Conservation (phyloP, 495 filamentous ascomycete species). For the Penicillium pancosmium region DNA sequence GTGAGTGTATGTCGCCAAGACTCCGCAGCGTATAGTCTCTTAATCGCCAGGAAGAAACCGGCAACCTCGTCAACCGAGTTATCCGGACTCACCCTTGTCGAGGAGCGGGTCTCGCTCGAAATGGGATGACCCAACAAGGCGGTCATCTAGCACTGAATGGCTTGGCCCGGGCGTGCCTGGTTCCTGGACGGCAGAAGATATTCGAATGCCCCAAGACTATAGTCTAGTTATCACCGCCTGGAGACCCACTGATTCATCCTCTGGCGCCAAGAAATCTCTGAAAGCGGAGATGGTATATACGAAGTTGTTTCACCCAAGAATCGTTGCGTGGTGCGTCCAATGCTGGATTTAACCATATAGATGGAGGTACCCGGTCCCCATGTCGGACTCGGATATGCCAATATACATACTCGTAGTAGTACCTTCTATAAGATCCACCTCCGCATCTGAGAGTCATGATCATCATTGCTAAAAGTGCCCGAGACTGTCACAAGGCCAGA, state of each 20-base stretch:
- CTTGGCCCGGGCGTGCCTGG: background rate
- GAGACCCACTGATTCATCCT: background rate
- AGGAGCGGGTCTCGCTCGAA: background rate
- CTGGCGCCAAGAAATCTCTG: background rate
- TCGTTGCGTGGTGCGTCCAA: background rate
- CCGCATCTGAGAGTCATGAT: too few relatives aligned
- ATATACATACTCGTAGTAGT: too few relatives aligned
- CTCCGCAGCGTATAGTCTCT: background rate
- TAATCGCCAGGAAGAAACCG: slow-evolving; percentile 1
- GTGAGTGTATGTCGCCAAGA: background rate
- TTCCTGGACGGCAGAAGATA: background rate
- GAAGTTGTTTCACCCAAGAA: background rate
- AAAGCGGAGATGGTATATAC: background rate
- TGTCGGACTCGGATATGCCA: too few relatives aligned
- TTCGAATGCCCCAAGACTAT: background rate
- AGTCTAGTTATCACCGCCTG: background rate
- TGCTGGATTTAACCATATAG: too few relatives aligned
- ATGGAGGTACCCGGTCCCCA: too few relatives aligned
- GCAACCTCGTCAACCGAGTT: background rate
- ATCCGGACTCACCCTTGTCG: background rate
- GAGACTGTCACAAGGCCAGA: background rate
- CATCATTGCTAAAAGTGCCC: too few relatives aligned
- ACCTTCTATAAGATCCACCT: too few relatives aligned
- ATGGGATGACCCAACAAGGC: background rate
- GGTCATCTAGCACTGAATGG: background rate